These are phyloP conservation scores for Naematelia encephala DNA, from an alignment of 768 basidiomycete genomes.

Conservation along the genomic window DNA sequence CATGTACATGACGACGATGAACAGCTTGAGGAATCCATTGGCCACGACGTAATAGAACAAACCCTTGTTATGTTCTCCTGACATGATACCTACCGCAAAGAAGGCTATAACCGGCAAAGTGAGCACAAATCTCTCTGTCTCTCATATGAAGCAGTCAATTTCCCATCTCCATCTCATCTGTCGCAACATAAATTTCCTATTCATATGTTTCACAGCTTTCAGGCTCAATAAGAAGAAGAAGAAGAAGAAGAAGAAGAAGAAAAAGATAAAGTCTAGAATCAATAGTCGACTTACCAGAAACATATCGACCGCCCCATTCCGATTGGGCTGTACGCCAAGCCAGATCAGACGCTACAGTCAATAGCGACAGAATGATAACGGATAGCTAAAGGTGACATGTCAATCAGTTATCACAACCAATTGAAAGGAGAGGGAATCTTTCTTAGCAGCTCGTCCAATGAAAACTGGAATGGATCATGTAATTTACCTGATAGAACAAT, in stretches of 20 bases:
- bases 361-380: constrained; percentile 14
- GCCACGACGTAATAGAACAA: constrained; percentile 26
- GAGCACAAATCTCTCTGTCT: not conserved
- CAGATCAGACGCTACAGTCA: constrained; percentile 18
- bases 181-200: no score
- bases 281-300: constrained; percentile 15
- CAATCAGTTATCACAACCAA: no score
- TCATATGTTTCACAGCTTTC: no score
- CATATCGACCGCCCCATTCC: constrained; percentile 13
- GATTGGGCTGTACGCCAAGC: constrained; percentile 17
- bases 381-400: constrained; percentile 16
- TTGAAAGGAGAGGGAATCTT: no score
- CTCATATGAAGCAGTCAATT: no score
- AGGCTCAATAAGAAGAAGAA: not conserved
- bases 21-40: constrained; percentile 28
- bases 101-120: no score
- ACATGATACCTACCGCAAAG: constrained; percentile 19
- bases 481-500: constrained; percentile 16
- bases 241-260: not conserved
- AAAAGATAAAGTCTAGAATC: no score
- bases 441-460: no score
- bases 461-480: not conserved
- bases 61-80: constrained; percentile 13
- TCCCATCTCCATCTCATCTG: no score
- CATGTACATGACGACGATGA: constrained; percentile 28